These are phyloP conservation scores for Sabuloglossum arenarium DNA, from an alignment of 495 filamentous ascomycete species.

Conservation along the genomic window DNA sequence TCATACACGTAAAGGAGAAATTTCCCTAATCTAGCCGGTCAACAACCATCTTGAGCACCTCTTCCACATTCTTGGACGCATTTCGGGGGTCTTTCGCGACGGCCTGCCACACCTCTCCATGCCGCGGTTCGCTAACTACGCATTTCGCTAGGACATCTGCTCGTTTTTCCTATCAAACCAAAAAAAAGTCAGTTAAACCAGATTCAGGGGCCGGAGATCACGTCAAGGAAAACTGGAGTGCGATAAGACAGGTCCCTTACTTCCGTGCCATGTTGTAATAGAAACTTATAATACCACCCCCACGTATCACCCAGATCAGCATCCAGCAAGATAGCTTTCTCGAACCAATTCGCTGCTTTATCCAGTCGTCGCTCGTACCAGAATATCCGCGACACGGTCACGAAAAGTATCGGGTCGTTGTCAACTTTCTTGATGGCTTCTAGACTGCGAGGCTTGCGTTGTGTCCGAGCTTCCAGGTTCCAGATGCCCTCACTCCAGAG, in stretches of 20 bases:
- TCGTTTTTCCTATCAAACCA: constrained; percentile 46
- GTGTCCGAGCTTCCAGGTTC: constrained; percentile 76
- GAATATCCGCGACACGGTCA: constrained; percentile 54
- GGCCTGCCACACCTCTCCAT: constrained; percentile 82
- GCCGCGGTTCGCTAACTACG: constrained; percentile 55
- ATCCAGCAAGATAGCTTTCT: constrained; percentile 77
- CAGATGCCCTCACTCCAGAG: constrained; percentile 90
- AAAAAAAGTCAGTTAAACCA: neutral
- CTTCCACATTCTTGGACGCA: constrained; percentile 48
- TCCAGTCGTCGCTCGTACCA: constrained; percentile 67
- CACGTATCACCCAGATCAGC: constrained; percentile 79
- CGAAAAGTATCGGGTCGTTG: constrained; percentile 70
- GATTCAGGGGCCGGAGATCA: no score
- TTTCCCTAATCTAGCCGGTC: constrained; percentile 26
- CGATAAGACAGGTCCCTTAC: constrained; percentile 14
- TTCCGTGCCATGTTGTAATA: constrained; percentile 73
- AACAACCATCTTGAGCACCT: constrained; percentile 61
- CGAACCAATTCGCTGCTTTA: constrained; percentile 88
- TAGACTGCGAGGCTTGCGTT: constrained; percentile 71
- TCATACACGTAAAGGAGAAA: neutral
- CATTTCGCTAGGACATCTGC: constrained; percentile 59
- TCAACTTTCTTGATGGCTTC: constrained; percentile 96
- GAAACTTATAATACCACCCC: constrained; percentile 96
- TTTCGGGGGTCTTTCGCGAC: constrained; percentile 73
- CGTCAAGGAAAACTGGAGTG: neutral